Conservation (phyloP, 257 asterid species). For the Hygrophila difformis region DNA sequence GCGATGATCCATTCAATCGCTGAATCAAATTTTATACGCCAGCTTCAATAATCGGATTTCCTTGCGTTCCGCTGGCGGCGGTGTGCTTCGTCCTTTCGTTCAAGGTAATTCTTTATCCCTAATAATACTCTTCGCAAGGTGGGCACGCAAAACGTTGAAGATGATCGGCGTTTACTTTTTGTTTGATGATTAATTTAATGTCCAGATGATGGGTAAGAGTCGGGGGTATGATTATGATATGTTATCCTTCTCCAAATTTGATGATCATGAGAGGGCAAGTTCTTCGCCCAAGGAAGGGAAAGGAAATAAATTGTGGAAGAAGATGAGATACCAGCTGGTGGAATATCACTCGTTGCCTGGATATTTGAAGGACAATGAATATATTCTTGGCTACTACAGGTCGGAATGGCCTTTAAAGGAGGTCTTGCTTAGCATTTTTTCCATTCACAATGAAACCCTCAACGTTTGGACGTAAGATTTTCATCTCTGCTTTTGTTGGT, state of each 20-base stretch:
- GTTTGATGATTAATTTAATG: slow-evolving; percentile 16
- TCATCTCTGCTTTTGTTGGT: not conserved
- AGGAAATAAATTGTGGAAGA: slow-evolving; percentile 79
- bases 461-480: slow-evolving; percentile 92
- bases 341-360: slow-evolving; percentile 89
- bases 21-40: not conserved
- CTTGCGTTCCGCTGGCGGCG: no score
- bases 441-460: slow-evolving; percentile 93
- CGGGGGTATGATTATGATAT: slow-evolving; percentile 20
- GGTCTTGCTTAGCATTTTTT: slow-evolving; percentile 66
- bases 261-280: slow-evolving; percentile 20
- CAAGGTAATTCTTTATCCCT: no score
- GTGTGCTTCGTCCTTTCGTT: no score
- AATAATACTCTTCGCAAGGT: no score
- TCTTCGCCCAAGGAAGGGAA: slow-evolving; percentile 35
- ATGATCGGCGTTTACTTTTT: slow-evolving; percentile 5
- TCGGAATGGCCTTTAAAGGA: slow-evolving; percentile 92
- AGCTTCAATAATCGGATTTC: no score
- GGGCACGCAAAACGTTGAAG: no score
- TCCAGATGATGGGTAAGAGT: slow-evolving; percentile 43
- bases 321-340: slow-evolving; percentile 87
- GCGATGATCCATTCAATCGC: slow-evolving; percentile 8
- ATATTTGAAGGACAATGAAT: slow-evolving; percentile 95
- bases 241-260: slow-evolving; percentile 20
- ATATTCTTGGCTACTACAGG: slow-evolving; percentile 66